phyloP scores from a whole-genome alignment of 139 green algal genomes.

The Gonium pectorale region DNA sequence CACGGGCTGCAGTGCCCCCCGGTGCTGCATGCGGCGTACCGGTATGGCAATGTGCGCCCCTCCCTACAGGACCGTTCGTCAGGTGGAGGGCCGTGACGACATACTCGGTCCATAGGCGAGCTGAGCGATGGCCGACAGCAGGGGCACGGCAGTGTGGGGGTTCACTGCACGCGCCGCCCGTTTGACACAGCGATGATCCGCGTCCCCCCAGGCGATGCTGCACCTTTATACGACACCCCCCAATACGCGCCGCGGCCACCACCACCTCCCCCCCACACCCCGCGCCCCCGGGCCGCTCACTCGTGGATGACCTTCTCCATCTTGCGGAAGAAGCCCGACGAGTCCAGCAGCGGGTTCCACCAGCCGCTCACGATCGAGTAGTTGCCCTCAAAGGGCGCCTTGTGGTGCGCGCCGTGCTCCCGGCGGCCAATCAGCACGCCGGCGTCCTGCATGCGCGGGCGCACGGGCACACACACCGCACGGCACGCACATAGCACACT shows the following conservation, averaged over 20 bases:
- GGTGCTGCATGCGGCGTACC: too few species aligned
- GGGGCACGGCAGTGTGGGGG: too few species aligned
- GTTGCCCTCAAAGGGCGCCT: slow-evolving; percentile 92
- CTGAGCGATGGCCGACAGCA: too few species aligned
- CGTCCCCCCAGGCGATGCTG: not conserved
- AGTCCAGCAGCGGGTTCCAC: slow-evolving; percentile 93
- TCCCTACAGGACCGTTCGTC: too few species aligned
- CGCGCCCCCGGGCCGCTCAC: not conserved
- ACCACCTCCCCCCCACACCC: slow-evolving; percentile 54
- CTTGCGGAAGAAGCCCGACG: slow-evolving; percentile 68
- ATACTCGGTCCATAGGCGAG: too few species aligned
- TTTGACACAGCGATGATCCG: not conserved
- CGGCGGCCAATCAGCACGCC: slow-evolving; percentile 85
- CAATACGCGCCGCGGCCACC: not conserved
- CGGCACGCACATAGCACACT: too few species aligned
- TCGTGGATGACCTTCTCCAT: slow-evolving; percentile 56
- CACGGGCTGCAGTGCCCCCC: too few species aligned
- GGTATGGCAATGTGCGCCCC: too few species aligned
- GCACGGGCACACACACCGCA: too few species aligned
- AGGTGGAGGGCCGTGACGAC: too few species aligned
- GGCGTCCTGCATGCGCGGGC: slow-evolving; percentile 63
- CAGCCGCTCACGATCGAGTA: slow-evolving; percentile 97
- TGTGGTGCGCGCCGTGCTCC: slow-evolving; percentile 94
- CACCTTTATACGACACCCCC: not conserved
- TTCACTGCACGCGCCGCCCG: too few species aligned